A percentile compares a stretch with the other conserved stretches of the same genome.
Conservation (phyloP, 495 filamentous ascomycete species). For the Penicillium odoratum region DNA sequence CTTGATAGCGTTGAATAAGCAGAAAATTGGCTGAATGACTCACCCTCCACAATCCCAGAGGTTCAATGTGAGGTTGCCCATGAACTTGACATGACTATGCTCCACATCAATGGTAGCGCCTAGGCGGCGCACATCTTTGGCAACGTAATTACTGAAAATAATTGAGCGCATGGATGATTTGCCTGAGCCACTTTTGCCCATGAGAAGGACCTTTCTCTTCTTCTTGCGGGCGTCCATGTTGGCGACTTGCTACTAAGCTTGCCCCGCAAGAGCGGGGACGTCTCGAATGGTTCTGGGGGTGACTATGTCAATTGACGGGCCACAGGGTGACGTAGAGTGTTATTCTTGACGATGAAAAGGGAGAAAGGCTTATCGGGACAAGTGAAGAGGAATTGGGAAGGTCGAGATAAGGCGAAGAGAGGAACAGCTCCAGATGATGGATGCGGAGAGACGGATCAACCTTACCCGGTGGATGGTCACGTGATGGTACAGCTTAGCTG, state of each 20-base stretch:
- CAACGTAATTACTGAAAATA: slow-evolving; percentile 97
- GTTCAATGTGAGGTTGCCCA: slow-evolving; percentile 94
- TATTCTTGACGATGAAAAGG: not conserved
- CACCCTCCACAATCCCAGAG: slow-evolving; percentile 97
- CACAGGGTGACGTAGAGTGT: slow-evolving; percentile 5
- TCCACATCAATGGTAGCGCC: slow-evolving; percentile 99
- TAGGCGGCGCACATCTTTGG: slow-evolving; percentile 88
- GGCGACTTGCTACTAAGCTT: slow-evolving; percentile 20
- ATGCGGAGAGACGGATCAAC: slow-evolving; percentile 30
- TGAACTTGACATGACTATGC: slow-evolving; percentile 95
- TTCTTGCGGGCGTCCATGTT: slow-evolving; percentile 51
- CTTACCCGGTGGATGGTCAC: slow-evolving; percentile 20
- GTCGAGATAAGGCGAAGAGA: slow-evolving; percentile 13
- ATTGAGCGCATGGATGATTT: slow-evolving; percentile 98
- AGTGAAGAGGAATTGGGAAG: slow-evolving; percentile 13
- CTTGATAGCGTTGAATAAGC: not conserved
- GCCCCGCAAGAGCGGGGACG: slow-evolving; percentile 34
- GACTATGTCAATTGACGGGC: slow-evolving; percentile 1
- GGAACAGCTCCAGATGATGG: slow-evolving; percentile 26
- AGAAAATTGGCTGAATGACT: slow-evolving; percentile 23
- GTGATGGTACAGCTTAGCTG: slow-evolving; percentile 8
- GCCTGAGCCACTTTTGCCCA: slow-evolving; percentile 98
- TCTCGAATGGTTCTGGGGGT: slow-evolving; percentile 16
- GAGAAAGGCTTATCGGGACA: not conserved
- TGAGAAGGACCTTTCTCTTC: slow-evolving; percentile 59